Conservation (phyloP, 139 green algal species). For the Nannochloris sp. region DNA sequence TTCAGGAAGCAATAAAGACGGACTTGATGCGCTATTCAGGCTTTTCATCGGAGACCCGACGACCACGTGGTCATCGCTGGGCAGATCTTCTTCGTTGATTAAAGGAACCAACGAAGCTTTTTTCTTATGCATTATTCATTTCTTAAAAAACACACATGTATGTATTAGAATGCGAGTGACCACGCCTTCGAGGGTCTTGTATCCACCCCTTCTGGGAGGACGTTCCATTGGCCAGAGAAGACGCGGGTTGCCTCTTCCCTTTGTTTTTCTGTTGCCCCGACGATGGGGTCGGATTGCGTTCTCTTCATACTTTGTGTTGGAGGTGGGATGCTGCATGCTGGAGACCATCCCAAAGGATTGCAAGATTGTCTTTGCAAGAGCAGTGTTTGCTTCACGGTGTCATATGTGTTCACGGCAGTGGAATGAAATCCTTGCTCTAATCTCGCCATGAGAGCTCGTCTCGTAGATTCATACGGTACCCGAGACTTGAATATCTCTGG, state of each 20-base stretch:
- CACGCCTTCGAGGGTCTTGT: too few relatives aligned
- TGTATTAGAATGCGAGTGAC: too few relatives aligned
- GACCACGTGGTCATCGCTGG: background rate
- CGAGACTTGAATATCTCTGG: slow-evolving; percentile 10
- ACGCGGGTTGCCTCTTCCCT: too few relatives aligned
- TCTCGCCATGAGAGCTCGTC: background rate
- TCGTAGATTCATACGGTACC: background rate
- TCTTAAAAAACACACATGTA: background rate
- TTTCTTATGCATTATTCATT: slow-evolving; percentile 13
- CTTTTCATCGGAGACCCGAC: background rate
- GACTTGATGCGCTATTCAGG: too few relatives aligned
- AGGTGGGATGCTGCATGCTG: background rate
- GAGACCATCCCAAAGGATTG: background rate
- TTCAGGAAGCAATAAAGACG: background rate
- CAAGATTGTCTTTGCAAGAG: background rate
- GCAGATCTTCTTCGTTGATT: slow-evolving; percentile 1
- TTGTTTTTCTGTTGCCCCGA: background rate
- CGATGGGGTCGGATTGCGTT: background rate
- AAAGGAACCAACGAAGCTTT: slow-evolving; percentile 14
- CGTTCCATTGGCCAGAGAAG: too few relatives aligned
- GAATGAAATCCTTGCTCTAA: background rate
- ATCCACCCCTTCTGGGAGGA: too few relatives aligned
- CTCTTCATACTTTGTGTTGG: background rate
- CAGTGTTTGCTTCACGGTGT: background rate
- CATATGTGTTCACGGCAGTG: background rate